A percentile compares a stretch with the other conserved stretches of the same genome.
Evolutionary conservation across 768 basidiomycete genomes (phyloP).

Genomic region (Steccherinum ochraceum): DNA sequence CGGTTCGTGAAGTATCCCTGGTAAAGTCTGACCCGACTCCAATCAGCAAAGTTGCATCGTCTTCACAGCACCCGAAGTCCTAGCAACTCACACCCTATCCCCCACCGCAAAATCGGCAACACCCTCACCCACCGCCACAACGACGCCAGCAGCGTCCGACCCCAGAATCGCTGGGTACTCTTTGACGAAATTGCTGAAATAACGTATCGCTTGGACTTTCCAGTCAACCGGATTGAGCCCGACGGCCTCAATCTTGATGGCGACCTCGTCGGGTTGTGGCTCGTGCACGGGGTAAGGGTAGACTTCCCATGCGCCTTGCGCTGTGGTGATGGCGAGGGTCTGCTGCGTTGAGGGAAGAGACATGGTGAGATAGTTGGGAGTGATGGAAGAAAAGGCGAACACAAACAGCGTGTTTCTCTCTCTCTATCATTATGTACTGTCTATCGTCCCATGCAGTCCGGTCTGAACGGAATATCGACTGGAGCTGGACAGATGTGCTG

Average conservation of each 20-base stretch:
- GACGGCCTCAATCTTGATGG: slow-evolving; percentile 3
- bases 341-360: no score
- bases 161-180: slow-evolving; percentile 24
- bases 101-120: slow-evolving; percentile 31
- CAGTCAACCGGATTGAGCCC: slow-evolving; percentile 5
- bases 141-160: slow-evolving; percentile 26
- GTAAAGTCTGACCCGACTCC: slow-evolving; percentile 11
- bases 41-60: no score
- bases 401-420: no score
- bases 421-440: no score
- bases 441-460: no score
- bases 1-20: slow-evolving; percentile 15
- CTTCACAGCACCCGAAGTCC: not conserved
- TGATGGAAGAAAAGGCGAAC: no score
- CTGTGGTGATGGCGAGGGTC: slow-evolving; percentile 8
- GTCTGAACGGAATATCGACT: no score
- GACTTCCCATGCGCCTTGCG: slow-evolving; percentile 4
- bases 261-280: slow-evolving; percentile 1
- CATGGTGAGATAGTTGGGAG: no score
- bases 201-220: not conserved
- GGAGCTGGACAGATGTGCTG: no score
- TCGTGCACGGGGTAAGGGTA: slow-evolving; percentile 2
- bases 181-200: slow-evolving; percentile 22
- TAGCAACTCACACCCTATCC: slow-evolving; percentile 29
- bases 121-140: slow-evolving; percentile 32